Percentiles rank a stretch among this genome's conserved stretches.
These are phyloP conservation scores for Serendipita indica DNA, from an alignment of 768 basidiomycete genomes.

Conservation along the genomic window DNA sequence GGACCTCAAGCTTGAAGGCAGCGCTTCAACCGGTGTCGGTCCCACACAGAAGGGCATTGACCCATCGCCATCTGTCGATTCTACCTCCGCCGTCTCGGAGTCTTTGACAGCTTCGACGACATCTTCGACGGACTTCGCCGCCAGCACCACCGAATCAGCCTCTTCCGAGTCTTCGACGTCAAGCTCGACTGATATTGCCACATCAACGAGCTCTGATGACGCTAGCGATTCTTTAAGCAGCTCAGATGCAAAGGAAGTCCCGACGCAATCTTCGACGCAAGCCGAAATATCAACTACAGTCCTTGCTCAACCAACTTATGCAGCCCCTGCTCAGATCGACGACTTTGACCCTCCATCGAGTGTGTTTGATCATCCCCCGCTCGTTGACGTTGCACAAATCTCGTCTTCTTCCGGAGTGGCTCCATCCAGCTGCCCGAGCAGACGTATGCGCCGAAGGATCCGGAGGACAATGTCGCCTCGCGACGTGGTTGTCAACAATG, in stretches of 20 bases:
- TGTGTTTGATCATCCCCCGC: too few relatives aligned
- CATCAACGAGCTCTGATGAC: neutral
- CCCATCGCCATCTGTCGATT: too few relatives aligned
- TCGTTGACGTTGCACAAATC: too few relatives aligned
- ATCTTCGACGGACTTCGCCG: neutral
- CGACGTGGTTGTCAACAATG: neutral
- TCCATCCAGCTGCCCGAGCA: too few relatives aligned
- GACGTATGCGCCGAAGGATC: neutral
- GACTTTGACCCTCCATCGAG: too few relatives aligned
- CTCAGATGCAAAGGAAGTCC: too few relatives aligned
- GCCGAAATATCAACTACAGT: too few relatives aligned
- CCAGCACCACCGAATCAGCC: neutral
- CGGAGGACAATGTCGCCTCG: neutral
- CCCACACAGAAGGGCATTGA: neutral
- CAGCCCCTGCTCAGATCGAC: too few relatives aligned
- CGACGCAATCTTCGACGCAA: too few relatives aligned
- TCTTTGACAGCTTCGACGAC: neutral
- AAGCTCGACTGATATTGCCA: neutral
- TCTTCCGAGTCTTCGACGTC: neutral
- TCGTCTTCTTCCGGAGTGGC: too few relatives aligned
- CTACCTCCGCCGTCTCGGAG: neutral
- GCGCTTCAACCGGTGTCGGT: neutral
- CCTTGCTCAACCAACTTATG: too few relatives aligned
- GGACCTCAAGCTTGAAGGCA: neutral
- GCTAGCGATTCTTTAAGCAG: too few relatives aligned